phyloP scores from a whole-genome alignment of 176 grass and related monocot genomes.

The Triticum turgidum region DNA sequence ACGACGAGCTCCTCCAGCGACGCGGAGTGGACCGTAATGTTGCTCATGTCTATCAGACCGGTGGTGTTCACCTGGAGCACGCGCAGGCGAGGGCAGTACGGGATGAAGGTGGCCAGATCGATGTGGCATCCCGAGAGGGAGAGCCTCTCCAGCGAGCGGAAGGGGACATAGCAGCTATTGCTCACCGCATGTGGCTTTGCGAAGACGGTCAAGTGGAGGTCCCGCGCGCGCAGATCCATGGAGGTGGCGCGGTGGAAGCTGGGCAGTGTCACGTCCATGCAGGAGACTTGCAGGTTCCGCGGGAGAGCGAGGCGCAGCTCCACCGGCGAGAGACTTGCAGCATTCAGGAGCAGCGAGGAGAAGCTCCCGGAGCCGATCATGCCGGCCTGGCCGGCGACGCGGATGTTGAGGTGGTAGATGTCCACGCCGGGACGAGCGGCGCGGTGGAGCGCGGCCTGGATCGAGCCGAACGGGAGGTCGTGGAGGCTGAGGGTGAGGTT shows the following conservation, averaged over 20 bases:
- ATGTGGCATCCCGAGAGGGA: neutral
- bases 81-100: neutral
- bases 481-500: no score
- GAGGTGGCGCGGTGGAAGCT: neutral
- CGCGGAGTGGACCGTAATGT: neutral
- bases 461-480: no score
- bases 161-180: neutral
- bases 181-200: no score
- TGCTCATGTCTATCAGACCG: neutral
- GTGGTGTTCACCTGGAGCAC: neutral
- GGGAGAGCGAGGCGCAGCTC: no score
- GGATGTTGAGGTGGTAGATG: no score
- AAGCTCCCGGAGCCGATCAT: no score
- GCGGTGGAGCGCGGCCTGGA: no score
- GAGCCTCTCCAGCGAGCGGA: neutral
- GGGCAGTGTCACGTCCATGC: neutral
- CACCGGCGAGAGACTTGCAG: no score
- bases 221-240: neutral
- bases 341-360: no score
- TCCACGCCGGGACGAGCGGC: no score
- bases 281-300: neutral
- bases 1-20: neutral
- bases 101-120: neutral
- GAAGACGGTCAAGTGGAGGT: neutral
- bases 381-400: no score